Conservation (phyloP, 2,329 filamentous ascomycete genomes). For the Colletotrichum sp. region DNA sequence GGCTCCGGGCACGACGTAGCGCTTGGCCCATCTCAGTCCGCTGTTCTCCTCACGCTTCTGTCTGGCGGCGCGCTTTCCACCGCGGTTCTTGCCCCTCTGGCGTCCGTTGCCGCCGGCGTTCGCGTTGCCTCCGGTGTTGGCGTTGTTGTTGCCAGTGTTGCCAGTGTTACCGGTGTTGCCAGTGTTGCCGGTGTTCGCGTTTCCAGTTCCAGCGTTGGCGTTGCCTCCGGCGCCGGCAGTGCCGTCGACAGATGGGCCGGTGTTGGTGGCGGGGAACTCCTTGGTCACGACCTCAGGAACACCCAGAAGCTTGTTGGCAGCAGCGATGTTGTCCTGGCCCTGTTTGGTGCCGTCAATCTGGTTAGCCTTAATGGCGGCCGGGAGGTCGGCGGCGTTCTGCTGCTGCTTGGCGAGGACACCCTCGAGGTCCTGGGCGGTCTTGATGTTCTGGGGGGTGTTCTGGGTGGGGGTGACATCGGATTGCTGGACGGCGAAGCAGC, state of each 20-base stretch:
- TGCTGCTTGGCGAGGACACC: slow-evolving; percentile 50
- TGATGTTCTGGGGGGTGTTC: slow-evolving; percentile 51
- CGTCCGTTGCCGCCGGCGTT: neutral
- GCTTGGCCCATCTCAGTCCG: slow-evolving; percentile 11
- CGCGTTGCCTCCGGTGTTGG: neutral
- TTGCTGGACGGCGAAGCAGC: slow-evolving; percentile 64
- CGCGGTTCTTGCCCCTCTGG: neutral
- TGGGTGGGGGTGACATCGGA: slow-evolving; percentile 43
- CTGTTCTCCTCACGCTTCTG: neutral
- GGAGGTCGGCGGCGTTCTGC: slow-evolving; percentile 56
- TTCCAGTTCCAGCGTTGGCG: neutral
- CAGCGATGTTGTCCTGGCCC: slow-evolving; percentile 35
- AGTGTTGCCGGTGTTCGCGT: slow-evolving; percentile 20
- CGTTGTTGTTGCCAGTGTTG: slow-evolving; percentile 15
- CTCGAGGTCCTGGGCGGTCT: slow-evolving; percentile 49
- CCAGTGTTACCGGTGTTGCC: slow-evolving; percentile 19
- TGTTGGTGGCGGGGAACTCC: slow-evolving; percentile 28
- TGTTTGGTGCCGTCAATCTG: slow-evolving; percentile 38
- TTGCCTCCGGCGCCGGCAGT: slow-evolving; percentile 9
- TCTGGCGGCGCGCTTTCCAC: neutral
- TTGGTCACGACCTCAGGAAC: slow-evolving; percentile 29
- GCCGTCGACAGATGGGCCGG: neutral
- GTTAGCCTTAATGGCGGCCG: slow-evolving; percentile 43
- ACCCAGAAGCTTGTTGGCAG: slow-evolving; percentile 41
- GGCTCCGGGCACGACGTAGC: slow-evolving; percentile 6